Conservation (phyloP, 2,329 filamentous ascomycete genomes). For the Rutstroemia sp. region DNA sequence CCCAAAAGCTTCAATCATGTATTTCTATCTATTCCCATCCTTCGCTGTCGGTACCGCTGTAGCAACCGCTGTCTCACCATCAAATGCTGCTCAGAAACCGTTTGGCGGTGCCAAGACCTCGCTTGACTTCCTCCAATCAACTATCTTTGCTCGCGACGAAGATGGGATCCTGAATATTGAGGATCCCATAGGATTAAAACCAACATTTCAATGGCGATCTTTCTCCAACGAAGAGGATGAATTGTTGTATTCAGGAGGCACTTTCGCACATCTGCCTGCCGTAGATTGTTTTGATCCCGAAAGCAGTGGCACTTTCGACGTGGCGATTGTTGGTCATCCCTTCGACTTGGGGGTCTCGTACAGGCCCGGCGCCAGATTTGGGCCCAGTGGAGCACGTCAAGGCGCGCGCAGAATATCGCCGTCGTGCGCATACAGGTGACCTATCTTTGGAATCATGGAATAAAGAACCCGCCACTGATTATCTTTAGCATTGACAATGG, state of each 20-base stretch:
- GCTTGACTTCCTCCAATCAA: constrained; percentile 12
- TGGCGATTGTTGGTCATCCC: constrained; percentile 27
- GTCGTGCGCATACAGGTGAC: constrained; percentile 21
- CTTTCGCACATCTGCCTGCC: constrained; percentile 25
- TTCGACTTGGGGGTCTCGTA: constrained; percentile 27
- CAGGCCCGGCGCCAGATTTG: constrained; percentile 26
- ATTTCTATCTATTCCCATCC: not conserved
- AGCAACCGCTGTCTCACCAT: not conserved
- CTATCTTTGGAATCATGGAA: constrained; percentile 3
- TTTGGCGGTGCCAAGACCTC: not conserved
- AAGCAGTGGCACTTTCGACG: constrained; percentile 24
- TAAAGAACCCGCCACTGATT: constrained; percentile 5
- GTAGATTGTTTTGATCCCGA: constrained; percentile 20
- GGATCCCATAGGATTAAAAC: constrained; percentile 15
- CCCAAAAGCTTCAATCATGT: not conserved
- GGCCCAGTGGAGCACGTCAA: constrained; percentile 25
- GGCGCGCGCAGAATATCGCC: constrained; percentile 22
- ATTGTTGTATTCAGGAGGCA: constrained; percentile 10
- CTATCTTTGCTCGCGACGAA: constrained; percentile 12
- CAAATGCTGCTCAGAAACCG: not conserved
- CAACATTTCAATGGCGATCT: constrained; percentile 15
- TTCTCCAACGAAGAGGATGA: constrained; percentile 8
- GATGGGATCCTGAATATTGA: not conserved
- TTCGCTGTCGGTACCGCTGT: not conserved
- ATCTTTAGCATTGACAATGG: constrained; percentile 23